These are phyloP conservation scores for Cordyceps pruinosa DNA, from an alignment of 2,329 filamentous ascomycete genomes.

Conservation along the genomic window DNA sequence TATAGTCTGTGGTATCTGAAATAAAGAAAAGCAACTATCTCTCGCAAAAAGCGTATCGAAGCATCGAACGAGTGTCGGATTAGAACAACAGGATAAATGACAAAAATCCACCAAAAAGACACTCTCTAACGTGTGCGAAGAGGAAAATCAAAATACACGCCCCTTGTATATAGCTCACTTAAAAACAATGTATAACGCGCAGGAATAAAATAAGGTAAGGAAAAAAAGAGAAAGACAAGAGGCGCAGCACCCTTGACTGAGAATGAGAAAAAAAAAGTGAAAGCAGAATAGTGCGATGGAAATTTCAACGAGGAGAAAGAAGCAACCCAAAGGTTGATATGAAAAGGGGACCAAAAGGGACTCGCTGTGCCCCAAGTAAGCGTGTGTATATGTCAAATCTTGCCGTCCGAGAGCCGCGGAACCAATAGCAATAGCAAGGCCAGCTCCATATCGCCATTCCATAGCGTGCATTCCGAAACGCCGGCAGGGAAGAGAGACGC, in stretches of 20 bases:
- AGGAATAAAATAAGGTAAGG: not conserved
- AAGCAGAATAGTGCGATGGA: not conserved
- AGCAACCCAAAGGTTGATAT: no score
- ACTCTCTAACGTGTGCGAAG: not conserved
- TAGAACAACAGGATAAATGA: constrained; percentile 1
- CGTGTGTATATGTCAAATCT: not conserved
- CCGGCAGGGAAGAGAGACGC: not conserved
- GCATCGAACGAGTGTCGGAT: constrained; percentile 1
- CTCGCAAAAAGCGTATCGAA: constrained; percentile 1
- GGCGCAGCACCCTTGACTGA: constrained; percentile 5
- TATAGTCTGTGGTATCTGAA: constrained; percentile 14
- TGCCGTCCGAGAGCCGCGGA: not conserved
- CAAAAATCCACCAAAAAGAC: not conserved
- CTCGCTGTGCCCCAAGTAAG: constrained; percentile 4
- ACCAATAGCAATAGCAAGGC: constrained; percentile 1
- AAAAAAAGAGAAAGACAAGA: not conserved
- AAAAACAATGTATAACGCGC: constrained; percentile 9
- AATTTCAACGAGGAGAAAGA: not conserved
- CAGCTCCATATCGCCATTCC: constrained; percentile 11
- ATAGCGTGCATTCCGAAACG: not conserved
- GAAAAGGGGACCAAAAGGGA: not conserved
- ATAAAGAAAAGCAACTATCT: constrained; percentile 9
- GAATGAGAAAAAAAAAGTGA: not conserved
- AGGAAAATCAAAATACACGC: constrained; percentile 16
- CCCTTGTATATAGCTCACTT: constrained; percentile 15